Evolutionary conservation across 2,329 filamentous ascomycete genomes (phyloP).

Genomic region (Meredithiella fracta): DNA sequence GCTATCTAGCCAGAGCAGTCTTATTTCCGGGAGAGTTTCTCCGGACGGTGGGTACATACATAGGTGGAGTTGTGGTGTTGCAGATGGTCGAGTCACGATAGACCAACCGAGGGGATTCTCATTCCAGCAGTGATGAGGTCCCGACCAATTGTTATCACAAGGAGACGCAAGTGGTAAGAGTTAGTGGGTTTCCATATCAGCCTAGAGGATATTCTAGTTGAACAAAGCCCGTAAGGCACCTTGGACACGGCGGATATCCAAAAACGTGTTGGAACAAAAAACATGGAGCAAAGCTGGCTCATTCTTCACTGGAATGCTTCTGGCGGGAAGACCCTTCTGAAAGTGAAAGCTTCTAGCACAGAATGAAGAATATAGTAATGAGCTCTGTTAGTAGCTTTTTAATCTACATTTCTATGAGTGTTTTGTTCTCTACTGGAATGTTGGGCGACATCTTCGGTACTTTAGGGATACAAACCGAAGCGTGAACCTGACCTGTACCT

Average conservation of each 20-base stretch:
- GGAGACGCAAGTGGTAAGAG: not conserved
- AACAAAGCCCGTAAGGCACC: not conserved
- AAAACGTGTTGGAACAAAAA: not conserved
- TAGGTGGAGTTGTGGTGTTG: not conserved
- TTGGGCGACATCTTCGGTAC: not conserved
- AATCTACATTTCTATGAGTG: no score
- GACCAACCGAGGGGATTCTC: not conserved
- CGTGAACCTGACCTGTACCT: not conserved
- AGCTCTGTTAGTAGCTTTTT: not conserved
- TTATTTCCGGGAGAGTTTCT: not conserved
- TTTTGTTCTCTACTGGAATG: not conserved
- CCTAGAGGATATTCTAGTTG: not conserved
- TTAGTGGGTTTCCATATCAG: not conserved
- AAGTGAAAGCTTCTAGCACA: not conserved
- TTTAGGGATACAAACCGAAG: not conserved
- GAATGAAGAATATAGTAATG: not conserved
- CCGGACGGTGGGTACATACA: not conserved
- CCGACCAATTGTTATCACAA: no score
- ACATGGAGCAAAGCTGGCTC: not conserved
- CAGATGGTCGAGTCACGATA: not conserved
- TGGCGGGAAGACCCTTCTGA: not conserved
- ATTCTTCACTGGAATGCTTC: not conserved
- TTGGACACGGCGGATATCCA: not conserved
- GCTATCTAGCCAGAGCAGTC: not conserved
- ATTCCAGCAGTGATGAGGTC: not conserved